A percentile compares a stretch with the other conserved stretches of the same genome.
Evolutionary conservation across 2,329 filamentous ascomycete genomes (phyloP).

Genomic region (Nakataea oryzae): DNA sequence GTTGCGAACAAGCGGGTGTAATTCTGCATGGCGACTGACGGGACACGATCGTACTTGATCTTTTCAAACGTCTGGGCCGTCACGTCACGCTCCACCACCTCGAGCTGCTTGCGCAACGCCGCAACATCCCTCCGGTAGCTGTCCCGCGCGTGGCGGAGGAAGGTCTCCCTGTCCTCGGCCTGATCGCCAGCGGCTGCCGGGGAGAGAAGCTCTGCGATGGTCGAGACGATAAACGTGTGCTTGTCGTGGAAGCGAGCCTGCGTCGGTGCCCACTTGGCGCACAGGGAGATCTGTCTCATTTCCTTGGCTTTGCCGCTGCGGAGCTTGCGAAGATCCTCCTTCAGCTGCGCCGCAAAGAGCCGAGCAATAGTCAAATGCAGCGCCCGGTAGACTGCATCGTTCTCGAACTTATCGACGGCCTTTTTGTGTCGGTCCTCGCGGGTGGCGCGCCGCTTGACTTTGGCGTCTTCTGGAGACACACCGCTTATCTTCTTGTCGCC

Average conservation of each 20-base stretch:
- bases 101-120: constrained; percentile 39
- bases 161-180: constrained; percentile 29
- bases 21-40: constrained; percentile 45
- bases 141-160: constrained; percentile 43
- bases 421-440: constrained; percentile 27
- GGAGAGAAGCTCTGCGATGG: constrained; percentile 45
- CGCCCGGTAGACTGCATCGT: constrained; percentile 34
- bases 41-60: constrained; percentile 47
- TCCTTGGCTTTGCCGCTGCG: constrained; percentile 23
- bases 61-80: constrained; percentile 30
- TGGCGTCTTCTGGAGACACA: constrained; percentile 12
- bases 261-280: constrained; percentile 50
- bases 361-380: constrained; percentile 42
- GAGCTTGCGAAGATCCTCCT: constrained; percentile 31
- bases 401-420: constrained; percentile 25
- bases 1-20: constrained; percentile 36
- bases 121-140: constrained; percentile 40
- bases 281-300: constrained; percentile 38
- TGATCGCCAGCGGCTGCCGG: constrained; percentile 14
- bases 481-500: constrained; percentile 8
- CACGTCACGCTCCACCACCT: constrained; percentile 42
- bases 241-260: constrained; percentile 45
- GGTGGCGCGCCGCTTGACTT: constrained; percentile 16
- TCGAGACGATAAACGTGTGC: constrained; percentile 44
- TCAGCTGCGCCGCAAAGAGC: constrained; percentile 45